Conservation (phyloP, 495 filamentous ascomycete species). For the Aspergillus nidulans region DNA sequence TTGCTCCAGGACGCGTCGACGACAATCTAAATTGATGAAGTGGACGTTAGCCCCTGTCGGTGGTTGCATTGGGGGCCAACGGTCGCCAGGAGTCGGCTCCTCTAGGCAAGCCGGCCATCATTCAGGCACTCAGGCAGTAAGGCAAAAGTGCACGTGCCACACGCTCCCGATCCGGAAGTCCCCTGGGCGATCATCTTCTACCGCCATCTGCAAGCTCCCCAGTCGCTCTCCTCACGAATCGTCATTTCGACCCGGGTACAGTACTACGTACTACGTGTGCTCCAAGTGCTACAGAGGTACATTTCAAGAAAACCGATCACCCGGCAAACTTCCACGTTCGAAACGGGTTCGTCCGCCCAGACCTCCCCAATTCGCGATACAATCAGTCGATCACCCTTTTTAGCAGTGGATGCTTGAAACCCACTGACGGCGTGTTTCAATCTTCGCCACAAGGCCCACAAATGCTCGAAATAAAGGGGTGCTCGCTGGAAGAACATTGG, state of each 20-base stretch:
- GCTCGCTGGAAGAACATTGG: not conserved
- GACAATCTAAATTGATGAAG: not conserved
- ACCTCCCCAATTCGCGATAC: not conserved
- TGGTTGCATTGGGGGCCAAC: not conserved
- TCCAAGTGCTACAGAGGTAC: no score
- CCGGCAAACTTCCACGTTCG: not conserved
- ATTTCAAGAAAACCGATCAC: not conserved
- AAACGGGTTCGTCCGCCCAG: not conserved
- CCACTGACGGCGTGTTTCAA: constrained; percentile 4
- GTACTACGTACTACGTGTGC: no score
- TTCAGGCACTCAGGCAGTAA: constrained; percentile 3
- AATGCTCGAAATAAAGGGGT: not conserved
- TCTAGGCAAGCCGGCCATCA: not conserved
- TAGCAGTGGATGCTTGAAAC: not conserved
- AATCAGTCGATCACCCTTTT: not conserved
- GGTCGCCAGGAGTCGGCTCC: constrained; percentile 3
- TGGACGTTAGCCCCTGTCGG: not conserved
- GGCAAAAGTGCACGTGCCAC: not conserved
- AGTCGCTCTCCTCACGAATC: not conserved
- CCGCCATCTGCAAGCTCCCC: not conserved
- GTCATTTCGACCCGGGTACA: no score
- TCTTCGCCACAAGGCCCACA: constrained; percentile 6
- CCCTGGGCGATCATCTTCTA: not conserved
- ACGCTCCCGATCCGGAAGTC: not conserved
- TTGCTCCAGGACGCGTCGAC: constrained; percentile 1